Base-by-base conservation (phyloP, 2,329 filamentous ascomycete genomes). In the Emmonsiellopsis sp. region DNA sequence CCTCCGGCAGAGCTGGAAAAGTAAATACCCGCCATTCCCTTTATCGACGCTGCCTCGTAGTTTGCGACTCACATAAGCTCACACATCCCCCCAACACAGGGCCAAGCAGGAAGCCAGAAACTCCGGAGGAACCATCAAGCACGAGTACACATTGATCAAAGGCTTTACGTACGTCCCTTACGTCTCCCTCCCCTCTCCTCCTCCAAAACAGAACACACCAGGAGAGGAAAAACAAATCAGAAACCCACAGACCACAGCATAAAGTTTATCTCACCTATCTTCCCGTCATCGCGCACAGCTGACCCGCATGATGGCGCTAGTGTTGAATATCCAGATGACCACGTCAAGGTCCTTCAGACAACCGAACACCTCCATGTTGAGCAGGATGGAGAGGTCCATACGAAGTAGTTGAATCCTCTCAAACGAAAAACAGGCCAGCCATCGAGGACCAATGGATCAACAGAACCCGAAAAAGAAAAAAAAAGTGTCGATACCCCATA, bases 61-160 rank as follows among this genome's bases (percentile, higher is more conserved):
- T 30, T 8, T 10, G 8, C 16, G 13, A 34, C 31, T 45, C 34
- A 48, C 44, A 37, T 42, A 47, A 65, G 32, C 15, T 38, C 26
- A 51, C 35, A 34, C 7, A 26, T 30, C 46, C 11, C 35, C 30
- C 44, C 47, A 51, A 40, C 44, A 15, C 63, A 90, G 87, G 51
- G 86, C 87, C 57, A 95, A 95, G 83, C 75, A 91, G 69, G 75
- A 84, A 55, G 87, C 84, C 62, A 74, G 69, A 56, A 79, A 85
- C 42, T 82, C 92, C 68, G 92, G 92, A 66, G 92, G 90, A 68
- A 83, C 82, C 71, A 93, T 97, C 74, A 82, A 75, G 53, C 84
- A 93, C 63, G 87, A 93, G 70, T 95, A 89, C 78, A 85, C 75
- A 57, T 73, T 95, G 63, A 90, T 95, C 79, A 94, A 92, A 76